Conservation (phyloP, 805 yeast genomes). For the Yamadazyma phyllophila region DNA sequence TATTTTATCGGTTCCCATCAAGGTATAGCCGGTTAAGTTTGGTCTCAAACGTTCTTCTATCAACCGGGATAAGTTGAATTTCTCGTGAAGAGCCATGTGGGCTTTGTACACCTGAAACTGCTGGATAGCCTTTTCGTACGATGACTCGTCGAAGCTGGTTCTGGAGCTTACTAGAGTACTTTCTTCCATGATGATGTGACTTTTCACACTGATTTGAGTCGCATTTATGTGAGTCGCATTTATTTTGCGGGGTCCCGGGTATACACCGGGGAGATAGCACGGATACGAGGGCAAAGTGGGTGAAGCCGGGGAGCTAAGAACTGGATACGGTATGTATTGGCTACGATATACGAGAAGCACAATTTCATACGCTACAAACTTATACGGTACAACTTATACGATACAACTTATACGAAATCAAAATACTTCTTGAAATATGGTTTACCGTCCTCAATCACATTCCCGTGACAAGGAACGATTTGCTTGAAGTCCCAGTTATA, state of each 20-base stretch:
- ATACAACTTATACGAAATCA: slow-evolving; percentile 11
- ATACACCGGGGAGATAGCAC: neutral
- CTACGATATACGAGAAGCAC: too few species aligned
- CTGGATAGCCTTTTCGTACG: slow-evolving; percentile 4
- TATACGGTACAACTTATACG: too few species aligned
- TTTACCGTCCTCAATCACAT: slow-evolving; percentile 45
- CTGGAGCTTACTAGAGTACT: slow-evolving; percentile 1
- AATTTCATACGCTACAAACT: too few species aligned
- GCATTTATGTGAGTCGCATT: slow-evolving; percentile 1
- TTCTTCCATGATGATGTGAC: slow-evolving; percentile 4
- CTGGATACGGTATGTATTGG: too few species aligned
- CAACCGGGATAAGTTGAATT: slow-evolving; percentile 11
- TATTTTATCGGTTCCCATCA: slow-evolving; percentile 34
- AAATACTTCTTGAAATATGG: slow-evolving; percentile 20
- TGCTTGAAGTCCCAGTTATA: slow-evolving; percentile 45
- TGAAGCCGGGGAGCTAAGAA: too few species aligned
- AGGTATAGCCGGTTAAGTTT: slow-evolving; percentile 34
- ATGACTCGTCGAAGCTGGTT: slow-evolving; percentile 1
- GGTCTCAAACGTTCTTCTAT: slow-evolving; percentile 32
- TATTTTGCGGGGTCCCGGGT: slow-evolving; percentile 6
- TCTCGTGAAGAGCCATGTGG: slow-evolving; percentile 4
- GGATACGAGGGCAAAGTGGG: too few species aligned
- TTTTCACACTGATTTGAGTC: neutral
- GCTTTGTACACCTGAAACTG: slow-evolving; percentile 4
- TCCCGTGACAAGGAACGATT: slow-evolving; percentile 62